Evolutionary conservation across 257 asterid species (phyloP).

Genomic region (Coffea canephora): DNA sequence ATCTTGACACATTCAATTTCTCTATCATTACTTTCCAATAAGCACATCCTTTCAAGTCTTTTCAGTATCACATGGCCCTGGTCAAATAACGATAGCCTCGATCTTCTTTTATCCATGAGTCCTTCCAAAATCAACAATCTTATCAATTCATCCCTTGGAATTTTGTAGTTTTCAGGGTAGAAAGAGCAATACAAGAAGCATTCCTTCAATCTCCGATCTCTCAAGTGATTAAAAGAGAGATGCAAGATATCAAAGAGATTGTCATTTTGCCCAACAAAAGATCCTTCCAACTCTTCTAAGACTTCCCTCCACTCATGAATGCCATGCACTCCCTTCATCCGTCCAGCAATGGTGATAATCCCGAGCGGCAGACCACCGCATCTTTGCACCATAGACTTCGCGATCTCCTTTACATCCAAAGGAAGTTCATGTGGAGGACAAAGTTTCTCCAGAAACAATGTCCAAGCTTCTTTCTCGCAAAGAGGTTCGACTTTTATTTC

Average conservation of each 20-base stretch:
- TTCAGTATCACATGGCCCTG: conserved; percentile 33
- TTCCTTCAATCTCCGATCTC: not conserved
- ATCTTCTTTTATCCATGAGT: conserved; percentile 28
- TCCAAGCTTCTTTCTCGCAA: not conserved
- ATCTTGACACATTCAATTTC: conserved; percentile 20
- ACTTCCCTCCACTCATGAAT: conserved; percentile 33
- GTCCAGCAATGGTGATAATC: conserved; percentile 22
- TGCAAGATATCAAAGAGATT: not conserved
- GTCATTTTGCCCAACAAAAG: not conserved
- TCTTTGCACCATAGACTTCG: not conserved
- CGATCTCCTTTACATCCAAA: not conserved
- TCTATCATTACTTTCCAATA: conserved; percentile 11
- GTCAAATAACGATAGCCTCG: conserved; percentile 18
- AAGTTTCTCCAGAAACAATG: not conserved
- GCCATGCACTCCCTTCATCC: conserved; percentile 29
- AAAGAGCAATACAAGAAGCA: conserved; percentile 20
- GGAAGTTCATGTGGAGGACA: not conserved
- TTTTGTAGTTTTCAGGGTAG: conserved; percentile 31
- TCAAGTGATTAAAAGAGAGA: not conserved
- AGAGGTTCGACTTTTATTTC: conserved; percentile 21
- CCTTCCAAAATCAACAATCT: conserved; percentile 24
- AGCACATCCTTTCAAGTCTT: conserved; percentile 29
- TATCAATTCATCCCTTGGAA: conserved; percentile 25
- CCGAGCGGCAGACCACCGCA: conserved; percentile 30
- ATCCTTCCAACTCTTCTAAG: not conserved